These are phyloP conservation scores for Quercus mongolica DNA, from an alignment of 306 rosid species.

Conservation along the genomic window DNA sequence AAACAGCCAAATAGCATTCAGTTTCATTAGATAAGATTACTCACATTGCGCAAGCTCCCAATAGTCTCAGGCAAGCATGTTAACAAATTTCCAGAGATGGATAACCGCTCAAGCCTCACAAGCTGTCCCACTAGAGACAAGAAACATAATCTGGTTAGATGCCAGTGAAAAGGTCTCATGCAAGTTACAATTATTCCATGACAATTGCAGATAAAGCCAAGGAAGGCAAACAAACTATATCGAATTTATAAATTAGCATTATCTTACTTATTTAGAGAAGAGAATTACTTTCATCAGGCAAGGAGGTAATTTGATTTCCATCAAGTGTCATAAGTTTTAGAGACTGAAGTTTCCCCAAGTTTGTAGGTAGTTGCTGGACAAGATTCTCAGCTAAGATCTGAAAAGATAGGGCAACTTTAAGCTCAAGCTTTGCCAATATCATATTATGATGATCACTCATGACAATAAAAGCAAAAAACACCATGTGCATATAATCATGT, in stretches of 20 bases:
- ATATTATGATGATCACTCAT: neutral
- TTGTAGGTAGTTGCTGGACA: constrained; percentile 77
- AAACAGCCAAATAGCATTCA: constrained; percentile 17
- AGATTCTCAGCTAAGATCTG: constrained; percentile 83
- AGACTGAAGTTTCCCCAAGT: constrained; percentile 89
- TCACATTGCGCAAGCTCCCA: constrained; percentile 96
- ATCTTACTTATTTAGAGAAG: constrained; percentile 43
- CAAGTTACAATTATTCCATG: neutral
- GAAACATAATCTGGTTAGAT: constrained; percentile 17
- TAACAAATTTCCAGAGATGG: constrained; percentile 66
- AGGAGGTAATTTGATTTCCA: constrained; percentile 70
- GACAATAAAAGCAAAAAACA: neutral
- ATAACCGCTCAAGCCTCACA: constrained; percentile 82
- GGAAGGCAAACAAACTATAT: constrained; percentile 2
- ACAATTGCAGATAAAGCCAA: neutral
- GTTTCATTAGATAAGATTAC: constrained; percentile 24
- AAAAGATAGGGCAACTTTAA: constrained; percentile 22
- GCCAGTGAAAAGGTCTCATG: constrained; percentile 10
- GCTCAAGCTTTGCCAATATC: neutral
- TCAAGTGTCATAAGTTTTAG: constrained; percentile 80
- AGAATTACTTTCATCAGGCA: constrained; percentile 97
- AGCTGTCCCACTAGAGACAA: constrained; percentile 81
- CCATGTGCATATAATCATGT: neutral
- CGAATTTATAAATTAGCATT: constrained; percentile 2
- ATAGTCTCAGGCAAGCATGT: constrained; percentile 73